A percentile compares a stretch with the other conserved stretches of the same genome.
These are phyloP conservation scores for Mycena crocata DNA, from an alignment of 768 basidiomycete genomes.

Conservation along the genomic window DNA sequence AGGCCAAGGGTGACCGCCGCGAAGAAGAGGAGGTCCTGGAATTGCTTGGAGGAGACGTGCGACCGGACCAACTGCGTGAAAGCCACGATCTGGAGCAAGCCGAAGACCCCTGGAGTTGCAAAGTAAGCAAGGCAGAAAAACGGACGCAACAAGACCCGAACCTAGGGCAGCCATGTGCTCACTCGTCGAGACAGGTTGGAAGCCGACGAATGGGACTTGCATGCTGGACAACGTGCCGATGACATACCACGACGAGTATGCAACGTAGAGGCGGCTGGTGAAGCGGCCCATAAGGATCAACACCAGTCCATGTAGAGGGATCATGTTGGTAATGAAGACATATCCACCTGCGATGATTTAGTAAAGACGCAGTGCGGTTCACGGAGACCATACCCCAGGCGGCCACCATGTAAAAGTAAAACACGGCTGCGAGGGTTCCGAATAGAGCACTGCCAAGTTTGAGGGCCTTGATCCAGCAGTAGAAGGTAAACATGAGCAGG, in stretches of 20 bases:
- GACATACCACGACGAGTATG: slow-evolving; percentile 97
- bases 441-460: slow-evolving; percentile 94
- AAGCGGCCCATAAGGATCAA: slow-evolving; percentile 97
- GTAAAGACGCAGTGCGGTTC: neutral
- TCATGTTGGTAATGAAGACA: slow-evolving; percentile 99
- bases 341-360: slow-evolving; percentile 74
- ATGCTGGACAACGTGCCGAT: slow-evolving; percentile 97
- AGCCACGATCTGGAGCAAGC: slow-evolving; percentile 94
- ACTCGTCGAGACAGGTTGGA: slow-evolving; percentile 96
- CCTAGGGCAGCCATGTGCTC: slow-evolving; percentile 99
- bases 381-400: slow-evolving; percentile 84
- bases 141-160: slow-evolving; percentile 46
- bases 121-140: slow-evolving; percentile 20
- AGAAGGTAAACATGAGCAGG: slow-evolving; percentile 99
- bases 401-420: slow-evolving; percentile 99
- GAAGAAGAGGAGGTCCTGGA: slow-evolving; percentile 81
- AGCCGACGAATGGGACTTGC: slow-evolving; percentile 99
- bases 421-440: slow-evolving; percentile 90
- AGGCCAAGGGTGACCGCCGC: slow-evolving; percentile 77
- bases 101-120: slow-evolving; percentile 81
- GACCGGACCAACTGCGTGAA: slow-evolving; percentile 91
- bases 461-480: slow-evolving; percentile 94
- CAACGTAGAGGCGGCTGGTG: slow-evolving; percentile 91
- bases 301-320: slow-evolving; percentile 94
- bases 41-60: slow-evolving; percentile 92